phyloP scores from a whole-genome alignment of 768 basidiomycete genomes.

The Mycena olivaceomarginata region DNA sequence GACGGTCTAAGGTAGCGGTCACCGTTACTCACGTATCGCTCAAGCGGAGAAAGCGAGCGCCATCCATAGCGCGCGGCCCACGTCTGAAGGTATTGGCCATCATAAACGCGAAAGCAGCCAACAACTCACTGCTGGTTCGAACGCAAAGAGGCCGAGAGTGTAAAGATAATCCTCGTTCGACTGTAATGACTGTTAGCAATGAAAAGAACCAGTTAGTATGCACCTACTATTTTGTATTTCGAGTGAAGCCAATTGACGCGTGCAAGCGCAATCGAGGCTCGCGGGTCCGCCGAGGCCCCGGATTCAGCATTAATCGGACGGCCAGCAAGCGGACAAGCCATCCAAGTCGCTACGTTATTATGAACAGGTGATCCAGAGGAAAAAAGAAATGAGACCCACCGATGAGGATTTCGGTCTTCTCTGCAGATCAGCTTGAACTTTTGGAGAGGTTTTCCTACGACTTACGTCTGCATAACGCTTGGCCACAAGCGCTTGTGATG shows the following conservation, averaged over 20 bases:
- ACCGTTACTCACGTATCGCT: conserved; percentile 55
- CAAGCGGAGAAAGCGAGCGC: conserved; percentile 65
- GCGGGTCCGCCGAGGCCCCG: conserved; percentile 54
- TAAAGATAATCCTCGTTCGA: conserved; percentile 66
- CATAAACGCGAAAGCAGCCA: background rate
- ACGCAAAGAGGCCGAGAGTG: conserved; percentile 61
- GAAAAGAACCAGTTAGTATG: background rate
- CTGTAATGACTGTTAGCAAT: conserved; percentile 27
- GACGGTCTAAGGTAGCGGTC: background rate
- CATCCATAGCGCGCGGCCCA: conserved; percentile 67
- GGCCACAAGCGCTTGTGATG: conserved; percentile 57
- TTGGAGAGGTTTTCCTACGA: conserved; percentile 18
- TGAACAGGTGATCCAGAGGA: background rate
- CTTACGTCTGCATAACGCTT: conserved; percentile 71
- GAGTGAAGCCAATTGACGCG: conserved; percentile 66
- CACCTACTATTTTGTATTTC: conserved; percentile 61
- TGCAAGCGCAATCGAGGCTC: conserved; percentile 63
- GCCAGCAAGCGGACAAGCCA: conserved; percentile 57
- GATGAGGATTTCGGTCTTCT: conserved; percentile 67
- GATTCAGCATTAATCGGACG: conserved; percentile 37
- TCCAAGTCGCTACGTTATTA: conserved; percentile 56
- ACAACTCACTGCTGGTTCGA: conserved; percentile 61
- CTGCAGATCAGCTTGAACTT: background rate
- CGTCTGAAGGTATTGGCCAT: conserved; percentile 45
- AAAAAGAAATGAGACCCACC: conserved; percentile 47